phyloP scores from a whole-genome alignment of 305 asterid genomes.

The Ilex paraguariensis region DNA sequence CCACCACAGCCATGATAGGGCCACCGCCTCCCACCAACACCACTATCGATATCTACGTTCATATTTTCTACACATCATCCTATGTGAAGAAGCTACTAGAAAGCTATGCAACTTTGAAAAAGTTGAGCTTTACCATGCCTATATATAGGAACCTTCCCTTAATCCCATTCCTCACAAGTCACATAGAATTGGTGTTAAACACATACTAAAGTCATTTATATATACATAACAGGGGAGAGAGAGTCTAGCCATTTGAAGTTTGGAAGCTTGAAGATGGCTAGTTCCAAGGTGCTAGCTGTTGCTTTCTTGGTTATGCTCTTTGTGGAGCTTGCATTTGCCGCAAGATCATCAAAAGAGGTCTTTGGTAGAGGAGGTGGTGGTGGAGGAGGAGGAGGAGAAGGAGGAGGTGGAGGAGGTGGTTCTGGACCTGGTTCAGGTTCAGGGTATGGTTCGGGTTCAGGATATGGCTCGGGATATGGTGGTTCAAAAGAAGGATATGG shows the following conservation, averaged over 20 bases:
- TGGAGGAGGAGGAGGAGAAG: slow-evolving; percentile 22
- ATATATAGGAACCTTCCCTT: slow-evolving; percentile 38
- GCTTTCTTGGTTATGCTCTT: slow-evolving; percentile 47
- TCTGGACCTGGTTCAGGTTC: slow-evolving; percentile 21
- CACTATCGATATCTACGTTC: slow-evolving; percentile 16
- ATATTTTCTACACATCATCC: not conserved
- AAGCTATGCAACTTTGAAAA: slow-evolving; percentile 30
- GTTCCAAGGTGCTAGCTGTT: slow-evolving; percentile 33
- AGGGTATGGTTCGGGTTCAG: slow-evolving; percentile 2
- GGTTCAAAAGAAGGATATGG: slow-evolving; percentile 7
- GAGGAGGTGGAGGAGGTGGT: slow-evolving; percentile 21
- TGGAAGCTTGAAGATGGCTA: slow-evolving; percentile 33
- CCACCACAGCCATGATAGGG: slow-evolving; percentile 4
- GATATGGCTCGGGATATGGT: slow-evolving; percentile 19
- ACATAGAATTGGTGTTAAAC: too few species aligned
- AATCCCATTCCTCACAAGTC: slow-evolving; percentile 14
- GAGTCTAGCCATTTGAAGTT: not conserved
- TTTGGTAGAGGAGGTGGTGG: slow-evolving; percentile 18
- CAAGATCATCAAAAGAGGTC: slow-evolving; percentile 38
- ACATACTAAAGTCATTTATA: too few species aligned
- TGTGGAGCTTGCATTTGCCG: slow-evolving; percentile 51
- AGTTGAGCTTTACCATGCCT: slow-evolving; percentile 20
- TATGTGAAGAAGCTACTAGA: slow-evolving; percentile 35
- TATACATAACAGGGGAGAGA: too few species aligned
- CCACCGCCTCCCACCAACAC: slow-evolving; percentile 31